Percentiles rank a stretch among this genome's conserved stretches.
Evolutionary conservation across 768 basidiomycete genomes (phyloP).

Genomic region (Suillus subalutaceus): DNA sequence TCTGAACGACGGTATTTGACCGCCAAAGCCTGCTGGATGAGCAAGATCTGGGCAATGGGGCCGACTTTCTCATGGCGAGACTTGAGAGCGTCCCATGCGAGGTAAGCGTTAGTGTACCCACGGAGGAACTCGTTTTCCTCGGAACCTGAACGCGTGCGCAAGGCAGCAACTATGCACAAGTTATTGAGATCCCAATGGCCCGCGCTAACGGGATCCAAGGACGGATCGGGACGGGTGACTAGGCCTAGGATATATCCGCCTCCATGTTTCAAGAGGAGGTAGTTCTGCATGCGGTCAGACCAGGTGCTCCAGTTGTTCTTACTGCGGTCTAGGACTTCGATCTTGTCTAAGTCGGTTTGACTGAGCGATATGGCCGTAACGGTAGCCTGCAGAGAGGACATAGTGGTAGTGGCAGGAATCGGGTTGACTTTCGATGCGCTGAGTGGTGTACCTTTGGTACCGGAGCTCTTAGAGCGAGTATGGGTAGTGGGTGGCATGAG

Average conservation of each 20-base stretch:
- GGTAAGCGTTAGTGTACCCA: neutral
- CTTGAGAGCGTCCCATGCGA: neutral
- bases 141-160: neutral
- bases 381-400: no score
- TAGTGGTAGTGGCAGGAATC: no score
- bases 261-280: neutral
- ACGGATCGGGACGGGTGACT: rapidly evolving
- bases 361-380: neutral
- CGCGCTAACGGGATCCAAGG: neutral
- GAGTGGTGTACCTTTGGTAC: no score
- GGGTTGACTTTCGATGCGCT: no score
- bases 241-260: neutral
- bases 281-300: neutral
- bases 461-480: no score
- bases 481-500: no score
- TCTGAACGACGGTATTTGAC: neutral
- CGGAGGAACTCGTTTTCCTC: neutral
- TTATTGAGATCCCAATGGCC: neutral
- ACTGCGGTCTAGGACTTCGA: neutral
- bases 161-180: neutral
- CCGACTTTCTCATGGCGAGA: neutral
- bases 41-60: neutral
- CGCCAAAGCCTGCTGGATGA: neutral
- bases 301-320: neutral
- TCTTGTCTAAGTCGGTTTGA: neutral